Percentiles rank a stretch among this genome's conserved stretches.
Conservation (phyloP, 495 filamentous ascomycete species). For the Penicillium tannophilum region DNA sequence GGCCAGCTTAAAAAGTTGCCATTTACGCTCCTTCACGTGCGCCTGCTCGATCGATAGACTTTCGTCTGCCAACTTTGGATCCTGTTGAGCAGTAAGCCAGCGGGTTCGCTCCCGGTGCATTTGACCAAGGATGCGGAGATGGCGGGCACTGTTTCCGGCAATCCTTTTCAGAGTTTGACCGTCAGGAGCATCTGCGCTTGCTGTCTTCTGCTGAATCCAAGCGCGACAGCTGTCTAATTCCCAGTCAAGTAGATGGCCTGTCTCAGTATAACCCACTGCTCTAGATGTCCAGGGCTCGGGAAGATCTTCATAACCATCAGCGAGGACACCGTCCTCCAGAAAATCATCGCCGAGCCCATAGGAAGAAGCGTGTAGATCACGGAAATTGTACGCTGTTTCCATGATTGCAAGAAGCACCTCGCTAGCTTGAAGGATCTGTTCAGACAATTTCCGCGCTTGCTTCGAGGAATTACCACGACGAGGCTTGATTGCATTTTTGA, state of each 20-base stretch:
- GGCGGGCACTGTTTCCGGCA: conserved; percentile 51
- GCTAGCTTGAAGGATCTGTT: conserved; percentile 72
- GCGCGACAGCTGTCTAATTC: conserved; percentile 46
- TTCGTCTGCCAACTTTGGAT: conserved; percentile 47
- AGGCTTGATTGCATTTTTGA: conserved; percentile 69
- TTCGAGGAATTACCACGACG: conserved; percentile 41
- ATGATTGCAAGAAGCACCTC: conserved; percentile 74
- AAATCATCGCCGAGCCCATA: conserved; percentile 72
- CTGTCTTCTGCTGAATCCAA: conserved; percentile 40
- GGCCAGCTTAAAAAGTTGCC: conserved; percentile 62
- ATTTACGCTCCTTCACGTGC: conserved; percentile 56
- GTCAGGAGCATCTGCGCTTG: conserved; percentile 35
- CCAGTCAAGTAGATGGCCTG: conserved; percentile 51
- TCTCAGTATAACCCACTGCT: conserved; percentile 45
- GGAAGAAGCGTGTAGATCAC: conserved; percentile 60
- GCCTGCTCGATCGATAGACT: conserved; percentile 49
- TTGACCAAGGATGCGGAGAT: conserved; percentile 60
- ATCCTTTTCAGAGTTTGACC: conserved; percentile 46
- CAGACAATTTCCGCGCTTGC: conserved; percentile 41
- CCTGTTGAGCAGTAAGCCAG: conserved; percentile 58
- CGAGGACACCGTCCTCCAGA: conserved; percentile 68
- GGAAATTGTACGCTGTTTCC: conserved; percentile 72
- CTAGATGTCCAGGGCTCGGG: conserved; percentile 80
- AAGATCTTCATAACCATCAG: conserved; percentile 59
- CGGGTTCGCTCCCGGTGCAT: conserved; percentile 61